Conservation (phyloP, 2,329 filamentous ascomycete genomes). For the Hortaea werneckii region DNA sequence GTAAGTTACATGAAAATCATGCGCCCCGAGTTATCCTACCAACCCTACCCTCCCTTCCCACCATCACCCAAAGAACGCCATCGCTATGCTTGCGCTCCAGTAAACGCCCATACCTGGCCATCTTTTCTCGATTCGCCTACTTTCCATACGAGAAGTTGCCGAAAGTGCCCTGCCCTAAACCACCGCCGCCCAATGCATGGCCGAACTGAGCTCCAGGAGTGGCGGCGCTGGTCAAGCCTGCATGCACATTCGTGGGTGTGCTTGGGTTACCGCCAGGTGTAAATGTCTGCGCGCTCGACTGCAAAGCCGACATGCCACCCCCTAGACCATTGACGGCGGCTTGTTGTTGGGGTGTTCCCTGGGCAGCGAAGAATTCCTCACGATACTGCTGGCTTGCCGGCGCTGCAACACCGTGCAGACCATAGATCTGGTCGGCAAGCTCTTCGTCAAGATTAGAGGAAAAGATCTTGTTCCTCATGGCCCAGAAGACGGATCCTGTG, state of each 20-base stretch:
- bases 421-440: slow-evolving; percentile 88
- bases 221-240: slow-evolving; percentile 26
- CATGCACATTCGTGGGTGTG: slow-evolving; percentile 53
- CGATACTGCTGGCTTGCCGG: slow-evolving; percentile 45
- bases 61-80: no score
- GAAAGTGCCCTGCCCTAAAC: slow-evolving; percentile 54
- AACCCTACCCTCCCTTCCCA: no score
- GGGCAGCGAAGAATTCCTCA: slow-evolving; percentile 34
- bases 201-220: slow-evolving; percentile 31
- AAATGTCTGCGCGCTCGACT: slow-evolving; percentile 25
- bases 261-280: slow-evolving; percentile 44
- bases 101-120: no score
- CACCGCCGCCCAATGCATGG: slow-evolving; percentile 41
- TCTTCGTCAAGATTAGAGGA: slow-evolving; percentile 67
- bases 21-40: no score
- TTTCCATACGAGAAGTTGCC: slow-evolving; percentile 32
- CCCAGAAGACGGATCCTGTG: slow-evolving; percentile 91
- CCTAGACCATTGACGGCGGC: slow-evolving; percentile 2
- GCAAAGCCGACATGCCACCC: slow-evolving; percentile 16
- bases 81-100: no score
- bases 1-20: no score
- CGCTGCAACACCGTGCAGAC: slow-evolving; percentile 55
- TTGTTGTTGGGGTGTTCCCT: slow-evolving; percentile 25
- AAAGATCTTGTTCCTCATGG: slow-evolving; percentile 81
- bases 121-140: not conserved